phyloP scores from a whole-genome alignment of 148 eudicot species.

The Pouteria glomerata region DNA sequence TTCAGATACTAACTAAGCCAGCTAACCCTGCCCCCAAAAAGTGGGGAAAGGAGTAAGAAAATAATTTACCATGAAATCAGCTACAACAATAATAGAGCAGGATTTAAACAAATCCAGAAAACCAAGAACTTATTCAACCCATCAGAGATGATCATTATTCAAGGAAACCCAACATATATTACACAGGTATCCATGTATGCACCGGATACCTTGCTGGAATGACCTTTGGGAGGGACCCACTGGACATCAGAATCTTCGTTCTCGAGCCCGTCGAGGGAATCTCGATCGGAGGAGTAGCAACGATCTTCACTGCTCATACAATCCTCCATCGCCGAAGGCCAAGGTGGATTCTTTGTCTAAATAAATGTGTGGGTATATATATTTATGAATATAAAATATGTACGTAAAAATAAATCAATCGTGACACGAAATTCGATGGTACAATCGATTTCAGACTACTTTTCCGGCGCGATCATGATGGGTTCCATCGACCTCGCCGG shows the following conservation, averaged over 20 bases:
- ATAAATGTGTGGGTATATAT: not conserved
- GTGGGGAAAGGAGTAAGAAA: too few species aligned
- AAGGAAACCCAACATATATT: not conserved
- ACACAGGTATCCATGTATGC: not conserved
- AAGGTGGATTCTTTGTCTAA: not conserved
- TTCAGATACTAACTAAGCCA: not conserved
- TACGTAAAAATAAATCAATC: not conserved
- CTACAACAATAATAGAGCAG: too few species aligned
- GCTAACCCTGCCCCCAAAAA: too few species aligned
- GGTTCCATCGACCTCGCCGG: slow-evolving; percentile 6
- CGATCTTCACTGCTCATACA: slow-evolving; percentile 15
- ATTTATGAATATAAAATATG: not conserved
- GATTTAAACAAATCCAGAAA: not conserved
- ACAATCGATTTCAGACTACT: not conserved
- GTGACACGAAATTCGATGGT: not conserved
- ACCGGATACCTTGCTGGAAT: slow-evolving; percentile 35
- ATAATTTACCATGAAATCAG: too few species aligned
- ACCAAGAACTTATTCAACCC: not conserved
- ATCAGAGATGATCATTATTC: not conserved
- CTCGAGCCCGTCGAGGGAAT: slow-evolving; percentile 33
- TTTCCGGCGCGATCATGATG: not conserved
- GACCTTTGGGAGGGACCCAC: slow-evolving; percentile 20
- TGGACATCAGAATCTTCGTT: slow-evolving; percentile 34
- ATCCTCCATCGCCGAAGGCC: slow-evolving; percentile 13
- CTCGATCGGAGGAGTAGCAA: slow-evolving; percentile 19